phyloP scores from a whole-genome alignment of 169 alveolate genomes.

The Nephromyces sp. region DNA sequence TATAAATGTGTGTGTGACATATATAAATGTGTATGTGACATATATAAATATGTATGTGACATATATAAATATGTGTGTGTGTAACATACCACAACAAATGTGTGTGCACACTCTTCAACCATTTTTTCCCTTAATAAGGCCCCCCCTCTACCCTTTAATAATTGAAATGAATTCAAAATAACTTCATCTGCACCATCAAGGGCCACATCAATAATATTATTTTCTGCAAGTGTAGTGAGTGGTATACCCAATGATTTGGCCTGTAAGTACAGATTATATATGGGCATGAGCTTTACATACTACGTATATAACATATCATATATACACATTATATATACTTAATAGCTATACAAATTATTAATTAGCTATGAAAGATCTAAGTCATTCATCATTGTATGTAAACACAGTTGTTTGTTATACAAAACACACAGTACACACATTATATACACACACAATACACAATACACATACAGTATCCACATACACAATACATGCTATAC shows the following conservation, averaged over 20 bases:
- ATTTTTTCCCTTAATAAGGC: conserved; percentile 67
- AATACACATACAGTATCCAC: too few species aligned
- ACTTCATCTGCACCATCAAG: conserved; percentile 74
- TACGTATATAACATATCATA: too few species aligned
- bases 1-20: too few species aligned
- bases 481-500: too few species aligned
- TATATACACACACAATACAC: too few species aligned
- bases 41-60: not conserved
- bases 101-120: conserved; percentile 50
- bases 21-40: not conserved
- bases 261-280: conserved; percentile 28
- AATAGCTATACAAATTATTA: too few species aligned
- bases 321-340: too few species aligned
- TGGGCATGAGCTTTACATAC: too few species aligned
- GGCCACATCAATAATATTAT: conserved; percentile 48
- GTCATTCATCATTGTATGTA: too few species aligned
- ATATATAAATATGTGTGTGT: not conserved
- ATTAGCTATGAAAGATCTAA: too few species aligned
- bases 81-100: conserved; percentile 34
- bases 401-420: too few species aligned
- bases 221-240: conserved; percentile 31
- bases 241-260: conserved; percentile 56
- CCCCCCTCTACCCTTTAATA: conserved; percentile 74
- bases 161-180: conserved; percentile 16
- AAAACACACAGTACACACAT: too few species aligned